Percentiles rank a stretch among this genome's conserved stretches.
These are phyloP conservation scores for Lepiota venenata DNA, from an alignment of 768 basidiomycete genomes.

Conservation along the genomic window DNA sequence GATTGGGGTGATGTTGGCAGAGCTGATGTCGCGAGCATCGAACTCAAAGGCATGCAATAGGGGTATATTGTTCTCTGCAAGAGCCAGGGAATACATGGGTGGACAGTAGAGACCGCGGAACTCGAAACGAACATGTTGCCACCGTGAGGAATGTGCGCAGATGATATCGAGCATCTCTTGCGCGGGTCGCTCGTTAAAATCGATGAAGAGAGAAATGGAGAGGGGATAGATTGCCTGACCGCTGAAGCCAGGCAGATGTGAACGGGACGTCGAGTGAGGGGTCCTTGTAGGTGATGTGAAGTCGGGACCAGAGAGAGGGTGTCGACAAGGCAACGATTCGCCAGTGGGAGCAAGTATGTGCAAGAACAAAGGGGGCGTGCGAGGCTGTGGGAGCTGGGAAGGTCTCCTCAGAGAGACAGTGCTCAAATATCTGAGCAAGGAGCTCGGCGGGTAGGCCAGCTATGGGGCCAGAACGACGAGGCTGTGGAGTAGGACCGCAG, in stretches of 20 bases:
- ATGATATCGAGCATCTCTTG: slow-evolving; percentile 28
- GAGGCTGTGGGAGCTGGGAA: slow-evolving; percentile 22
- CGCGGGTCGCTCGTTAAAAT: slow-evolving; percentile 28
- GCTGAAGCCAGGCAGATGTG: slow-evolving; percentile 24
- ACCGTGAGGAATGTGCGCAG: slow-evolving; percentile 24
- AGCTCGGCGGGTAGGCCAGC: slow-evolving; percentile 26
- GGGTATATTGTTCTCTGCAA: slow-evolving; percentile 22
- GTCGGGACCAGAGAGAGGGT: slow-evolving; percentile 25
- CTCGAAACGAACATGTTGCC: slow-evolving; percentile 30
- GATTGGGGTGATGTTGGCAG: slow-evolving; percentile 26
- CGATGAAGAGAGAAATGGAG: slow-evolving; percentile 27
- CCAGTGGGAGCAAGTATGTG: slow-evolving; percentile 25
- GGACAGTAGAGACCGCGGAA: slow-evolving; percentile 29
- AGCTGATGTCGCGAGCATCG: slow-evolving; percentile 29
- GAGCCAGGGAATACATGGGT: slow-evolving; percentile 26
- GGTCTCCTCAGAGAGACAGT: slow-evolving; percentile 22
- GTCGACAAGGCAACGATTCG: slow-evolving; percentile 22
- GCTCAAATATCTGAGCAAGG: slow-evolving; percentile 25
- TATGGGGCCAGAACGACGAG: slow-evolving; percentile 12
- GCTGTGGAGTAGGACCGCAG: not conserved
- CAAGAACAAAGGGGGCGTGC: slow-evolving; percentile 26
- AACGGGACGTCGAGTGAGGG: slow-evolving; percentile 22
- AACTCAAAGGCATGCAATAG: slow-evolving; percentile 28
- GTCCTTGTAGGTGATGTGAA: slow-evolving; percentile 30
- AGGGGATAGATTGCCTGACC: slow-evolving; percentile 24